These are phyloP conservation scores for Kurtzmaniella fragi DNA, from an alignment of 805 yeast species.

Conservation along the genomic window DNA sequence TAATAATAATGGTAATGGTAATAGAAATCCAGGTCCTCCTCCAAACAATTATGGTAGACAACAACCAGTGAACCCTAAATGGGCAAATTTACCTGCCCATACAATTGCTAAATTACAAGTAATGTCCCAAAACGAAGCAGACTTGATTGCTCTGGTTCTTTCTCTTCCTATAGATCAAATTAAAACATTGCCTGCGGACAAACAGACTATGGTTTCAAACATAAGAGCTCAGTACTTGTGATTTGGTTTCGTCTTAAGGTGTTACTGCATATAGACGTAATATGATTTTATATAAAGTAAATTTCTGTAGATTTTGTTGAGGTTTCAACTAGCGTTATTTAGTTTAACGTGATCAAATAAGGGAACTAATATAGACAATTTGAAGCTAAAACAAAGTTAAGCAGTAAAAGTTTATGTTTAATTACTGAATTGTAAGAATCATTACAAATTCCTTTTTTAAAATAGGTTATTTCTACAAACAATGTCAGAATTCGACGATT, in stretches of 20 bases:
- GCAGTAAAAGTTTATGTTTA: no score
- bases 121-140: conserved; percentile 55
- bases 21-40: neutral
- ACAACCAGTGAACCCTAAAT: conserved; percentile 26
- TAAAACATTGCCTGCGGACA: conserved; percentile 44
- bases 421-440: no score
- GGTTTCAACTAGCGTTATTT: no score
- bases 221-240: conserved; percentile 50
- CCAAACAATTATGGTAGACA: conserved; percentile 4
- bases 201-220: conserved; percentile 50
- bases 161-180: conserved; percentile 47
- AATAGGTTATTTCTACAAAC: no score
- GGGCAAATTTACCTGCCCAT: conserved; percentile 45
- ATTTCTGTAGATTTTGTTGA: no score
- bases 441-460: no score
- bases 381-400: no score
- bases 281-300: no score
- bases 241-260: neutral
- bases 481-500: no score
- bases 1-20: conserved; percentile 4
- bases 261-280: neutral
- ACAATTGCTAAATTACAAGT: conserved; percentile 47
- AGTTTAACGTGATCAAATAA: no score
- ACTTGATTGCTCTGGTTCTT: conserved; percentile 49
- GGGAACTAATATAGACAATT: no score